Conservation (phyloP, 176 grass and related monocot genomes). For the Paspalum vaginatum region DNA sequence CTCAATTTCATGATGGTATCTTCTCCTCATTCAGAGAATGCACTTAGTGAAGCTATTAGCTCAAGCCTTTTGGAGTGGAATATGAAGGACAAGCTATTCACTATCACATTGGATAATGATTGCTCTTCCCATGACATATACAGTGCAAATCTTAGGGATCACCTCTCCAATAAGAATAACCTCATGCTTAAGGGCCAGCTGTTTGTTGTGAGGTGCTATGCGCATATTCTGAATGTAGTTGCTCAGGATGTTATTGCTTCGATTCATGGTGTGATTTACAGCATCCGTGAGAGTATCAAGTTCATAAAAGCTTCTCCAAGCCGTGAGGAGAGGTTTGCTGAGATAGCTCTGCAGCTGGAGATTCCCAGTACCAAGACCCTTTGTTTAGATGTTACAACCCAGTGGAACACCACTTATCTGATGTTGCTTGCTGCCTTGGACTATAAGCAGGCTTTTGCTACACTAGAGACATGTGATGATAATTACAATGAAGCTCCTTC, state of each 20-base stretch:
- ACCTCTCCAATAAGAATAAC: conserved; percentile 79
- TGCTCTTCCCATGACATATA: conserved; percentile 94
- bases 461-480: conserved; percentile 79
- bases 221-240: conserved; percentile 65
- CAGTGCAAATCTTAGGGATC: conserved; percentile 84
- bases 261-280: conserved; percentile 83
- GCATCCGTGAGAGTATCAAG: conserved; percentile 87
- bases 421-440: conserved; percentile 89
- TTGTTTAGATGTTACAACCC: conserved; percentile 79
- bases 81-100: conserved; percentile 84
- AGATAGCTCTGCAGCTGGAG: conserved; percentile 73
- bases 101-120: conserved; percentile 85
- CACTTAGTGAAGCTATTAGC: conserved; percentile 80
- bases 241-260: conserved; percentile 91
- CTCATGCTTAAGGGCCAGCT: conserved; percentile 88
- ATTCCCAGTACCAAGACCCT: conserved; percentile 72
- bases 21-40: conserved; percentile 90
- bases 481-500: conserved; percentile 87
- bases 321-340: conserved; percentile 76
- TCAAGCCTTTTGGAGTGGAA: conserved; percentile 69
- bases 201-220: conserved; percentile 92
- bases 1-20: conserved; percentile 96
- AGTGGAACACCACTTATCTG: conserved; percentile 91
- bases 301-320: conserved; percentile 79
- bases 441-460: conserved; percentile 70